These are phyloP conservation scores for Phytophthora melonis DNA, from an alignment of 352 stramenopile genomes.

Conservation along the genomic window DNA sequence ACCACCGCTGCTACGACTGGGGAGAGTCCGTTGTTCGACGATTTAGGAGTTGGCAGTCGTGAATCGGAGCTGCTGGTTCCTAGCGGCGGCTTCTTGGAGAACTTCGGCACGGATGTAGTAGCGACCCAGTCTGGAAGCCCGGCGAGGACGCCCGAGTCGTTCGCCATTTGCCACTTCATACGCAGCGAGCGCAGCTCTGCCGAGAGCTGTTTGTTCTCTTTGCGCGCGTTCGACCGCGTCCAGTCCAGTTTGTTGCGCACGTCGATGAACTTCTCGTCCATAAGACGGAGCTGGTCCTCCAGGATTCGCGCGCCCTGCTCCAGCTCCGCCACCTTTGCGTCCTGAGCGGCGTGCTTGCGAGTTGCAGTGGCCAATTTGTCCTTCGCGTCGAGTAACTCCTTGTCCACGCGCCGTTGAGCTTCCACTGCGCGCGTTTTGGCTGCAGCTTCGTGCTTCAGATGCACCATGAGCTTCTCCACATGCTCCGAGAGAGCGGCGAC, in stretches of 20 bases:
- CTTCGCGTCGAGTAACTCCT: conserved; percentile 75
- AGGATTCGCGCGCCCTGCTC: conserved; percentile 94
- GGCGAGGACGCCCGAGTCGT: conserved; percentile 55
- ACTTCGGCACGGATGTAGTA: conserved; percentile 23
- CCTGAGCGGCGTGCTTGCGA: conserved; percentile 88
- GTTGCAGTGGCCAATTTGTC: conserved; percentile 65
- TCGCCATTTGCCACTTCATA: conserved; percentile 84
- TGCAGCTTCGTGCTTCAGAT: conserved; percentile 95
- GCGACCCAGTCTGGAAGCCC: conserved; percentile 61
- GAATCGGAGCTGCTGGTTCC: conserved; percentile 64
- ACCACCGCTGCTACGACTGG: conserved; percentile 33
- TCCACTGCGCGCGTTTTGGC: conserved; percentile 92
- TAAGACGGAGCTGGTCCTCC: conserved; percentile 96
- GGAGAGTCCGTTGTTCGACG: conserved; percentile 42
- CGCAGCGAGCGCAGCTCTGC: conserved; percentile 67
- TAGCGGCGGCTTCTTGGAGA: conserved; percentile 55
- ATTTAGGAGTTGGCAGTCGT: conserved; percentile 37
- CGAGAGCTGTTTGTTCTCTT: conserved; percentile 82
- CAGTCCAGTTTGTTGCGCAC: conserved; percentile 96
- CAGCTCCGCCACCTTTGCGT: conserved; percentile 91
- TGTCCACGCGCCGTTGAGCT: conserved; percentile 78
- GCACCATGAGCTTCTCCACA: conserved; percentile 97
- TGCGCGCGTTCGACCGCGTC: conserved; percentile 87
- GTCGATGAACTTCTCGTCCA: conserved; percentile 98
- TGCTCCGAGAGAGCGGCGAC: conserved; percentile 94